Percentiles rank a stretch among this genome's conserved stretches.
Evolutionary conservation across 2,329 filamentous ascomycete genomes (phyloP).

Genomic region (Aspergillaceae sp.): DNA sequence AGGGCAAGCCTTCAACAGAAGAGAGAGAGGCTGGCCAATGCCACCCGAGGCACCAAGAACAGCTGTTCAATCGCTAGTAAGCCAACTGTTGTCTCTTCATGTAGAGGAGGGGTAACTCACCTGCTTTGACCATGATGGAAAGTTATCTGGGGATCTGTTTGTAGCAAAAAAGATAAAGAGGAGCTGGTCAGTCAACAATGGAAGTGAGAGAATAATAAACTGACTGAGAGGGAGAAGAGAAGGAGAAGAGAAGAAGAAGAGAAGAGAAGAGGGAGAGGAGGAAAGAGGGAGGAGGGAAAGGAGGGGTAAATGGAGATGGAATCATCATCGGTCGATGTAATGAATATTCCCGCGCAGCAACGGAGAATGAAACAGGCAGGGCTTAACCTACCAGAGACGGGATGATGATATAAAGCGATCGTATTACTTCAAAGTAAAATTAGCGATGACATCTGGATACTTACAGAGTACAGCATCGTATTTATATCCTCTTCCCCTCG

Average conservation of each 20-base stretch:
- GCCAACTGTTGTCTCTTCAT: conserved; percentile 11
- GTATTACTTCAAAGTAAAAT: too few relatives aligned
- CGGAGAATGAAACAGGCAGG: not conserved
- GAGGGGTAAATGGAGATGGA: not conserved
- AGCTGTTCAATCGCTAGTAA: conserved; percentile 32
- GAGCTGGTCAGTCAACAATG: conserved; percentile 1
- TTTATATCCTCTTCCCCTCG: not conserved
- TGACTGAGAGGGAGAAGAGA: conserved; percentile 4
- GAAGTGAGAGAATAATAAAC: conserved; percentile 1
- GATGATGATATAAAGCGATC: too few relatives aligned
- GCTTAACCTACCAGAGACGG: not conserved
- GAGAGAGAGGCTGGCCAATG: conserved; percentile 97
- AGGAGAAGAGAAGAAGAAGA: conserved; percentile 1
- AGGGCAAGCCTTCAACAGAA: conserved; percentile 85
- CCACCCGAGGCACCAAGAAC: conserved; percentile 96
- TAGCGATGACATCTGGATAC: too few relatives aligned
- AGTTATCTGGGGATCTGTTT: conserved; percentile 4
- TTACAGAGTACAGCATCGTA: not conserved
- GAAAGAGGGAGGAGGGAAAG: not conserved
- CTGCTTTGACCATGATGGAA: conserved; percentile 43
- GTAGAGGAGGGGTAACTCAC: conserved; percentile 13
- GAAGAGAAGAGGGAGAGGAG: not conserved
- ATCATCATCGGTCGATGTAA: too few relatives aligned
- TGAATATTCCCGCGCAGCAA: not conserved
- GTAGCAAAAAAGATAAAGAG: conserved; percentile 1